Evolutionary conservation across 805 yeast genomes (phyloP).

Genomic region (Schizosaccharomyces octosporus): DNA sequence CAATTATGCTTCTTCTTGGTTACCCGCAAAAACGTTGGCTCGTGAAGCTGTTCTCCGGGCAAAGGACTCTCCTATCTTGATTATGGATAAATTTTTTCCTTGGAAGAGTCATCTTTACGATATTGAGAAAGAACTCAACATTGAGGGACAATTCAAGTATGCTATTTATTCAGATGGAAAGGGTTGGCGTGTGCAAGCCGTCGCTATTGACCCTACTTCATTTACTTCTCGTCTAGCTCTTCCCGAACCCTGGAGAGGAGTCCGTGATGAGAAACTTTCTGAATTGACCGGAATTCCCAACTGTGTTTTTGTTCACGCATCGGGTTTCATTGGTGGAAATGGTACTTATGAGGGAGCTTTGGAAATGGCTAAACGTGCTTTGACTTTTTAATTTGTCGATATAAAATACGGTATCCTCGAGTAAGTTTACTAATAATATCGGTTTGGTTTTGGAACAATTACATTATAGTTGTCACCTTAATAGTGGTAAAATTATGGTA

Average conservation of each 20-base stretch:
- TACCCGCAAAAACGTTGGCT: conserved; percentile 68
- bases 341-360: conserved; percentile 54
- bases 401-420: neutral
- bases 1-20: conserved; percentile 63
- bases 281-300: conserved; percentile 57
- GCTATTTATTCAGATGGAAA: conserved; percentile 54
- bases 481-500: too few species aligned
- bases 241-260: conserved; percentile 86
- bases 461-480: too few species aligned
- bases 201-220: conserved; percentile 51
- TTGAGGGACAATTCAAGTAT: conserved; percentile 27
- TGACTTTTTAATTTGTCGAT: conserved; percentile 5
- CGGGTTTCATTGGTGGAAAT: conserved; percentile 81
- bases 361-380: conserved; percentile 34
- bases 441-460: too few species aligned
- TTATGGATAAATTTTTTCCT: conserved; percentile 57
- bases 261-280: conserved; percentile 65
- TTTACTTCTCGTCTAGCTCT: conserved; percentile 69
- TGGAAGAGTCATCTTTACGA: conserved; percentile 84
- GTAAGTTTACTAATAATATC: too few species aligned
- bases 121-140: conserved; percentile 29
- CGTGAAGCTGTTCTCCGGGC: conserved; percentile 46
- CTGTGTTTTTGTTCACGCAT: conserved; percentile 76
- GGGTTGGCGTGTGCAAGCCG: conserved; percentile 73
- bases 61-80: conserved; percentile 44